phyloP scores from a whole-genome alignment of 345 rosid species.

The Ceriops zippeliana region DNA sequence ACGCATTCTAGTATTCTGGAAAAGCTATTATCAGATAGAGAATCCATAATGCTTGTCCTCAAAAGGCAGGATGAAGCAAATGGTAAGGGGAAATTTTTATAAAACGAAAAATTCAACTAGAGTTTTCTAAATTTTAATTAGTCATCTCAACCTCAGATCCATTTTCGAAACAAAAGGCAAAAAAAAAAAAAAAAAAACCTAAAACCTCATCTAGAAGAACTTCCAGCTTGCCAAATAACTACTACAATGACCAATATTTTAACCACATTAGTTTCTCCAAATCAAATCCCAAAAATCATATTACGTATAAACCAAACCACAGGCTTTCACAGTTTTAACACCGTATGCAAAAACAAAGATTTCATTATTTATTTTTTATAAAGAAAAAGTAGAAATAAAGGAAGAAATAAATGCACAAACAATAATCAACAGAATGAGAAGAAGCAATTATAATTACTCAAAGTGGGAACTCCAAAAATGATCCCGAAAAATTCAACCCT shows the following conservation, averaged over 20 bases:
- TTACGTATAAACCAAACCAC: not conserved
- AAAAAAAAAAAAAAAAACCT: not conserved
- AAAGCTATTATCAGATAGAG: not conserved
- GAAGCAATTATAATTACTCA: constrained; percentile 1
- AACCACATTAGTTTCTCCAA: constrained; percentile 20
- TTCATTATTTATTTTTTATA: not conserved
- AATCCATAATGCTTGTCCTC: not conserved
- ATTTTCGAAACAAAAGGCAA: constrained; percentile 25
- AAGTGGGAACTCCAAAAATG: constrained; percentile 29
- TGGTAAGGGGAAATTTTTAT: not conserved
- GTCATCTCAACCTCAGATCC: constrained; percentile 31
- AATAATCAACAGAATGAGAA: not conserved
- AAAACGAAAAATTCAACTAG: not conserved
- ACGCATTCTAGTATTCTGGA: not conserved
- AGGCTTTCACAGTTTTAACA: not conserved
- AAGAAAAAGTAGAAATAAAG: not conserved
- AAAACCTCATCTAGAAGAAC: not conserved
- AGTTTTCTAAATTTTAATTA: not conserved
- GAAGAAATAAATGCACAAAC: not conserved
- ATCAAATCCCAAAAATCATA: constrained; percentile 10
- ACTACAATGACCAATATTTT: constrained; percentile 7
- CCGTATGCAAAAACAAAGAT: too few relatives aligned
- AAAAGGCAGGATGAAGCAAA: not conserved
- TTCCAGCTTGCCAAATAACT: not conserved
- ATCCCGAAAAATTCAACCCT: constrained; percentile 16